A percentile compares a stretch with the other conserved stretches of the same genome.
Evolutionary conservation across 78 protist genomes (phyloP).

Genomic region (Dictyostelium brefeldianum): DNA sequence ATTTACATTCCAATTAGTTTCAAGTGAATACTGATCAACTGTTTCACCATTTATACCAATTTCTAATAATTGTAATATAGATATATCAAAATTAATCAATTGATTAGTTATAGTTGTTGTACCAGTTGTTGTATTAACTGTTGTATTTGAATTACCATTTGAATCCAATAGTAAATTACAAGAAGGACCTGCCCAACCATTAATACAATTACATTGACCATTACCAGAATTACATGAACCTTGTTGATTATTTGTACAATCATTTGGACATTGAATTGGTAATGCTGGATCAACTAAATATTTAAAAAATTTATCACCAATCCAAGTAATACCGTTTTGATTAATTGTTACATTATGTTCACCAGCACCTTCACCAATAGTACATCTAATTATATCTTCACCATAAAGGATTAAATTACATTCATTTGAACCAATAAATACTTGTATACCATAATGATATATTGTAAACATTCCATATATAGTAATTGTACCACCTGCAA

Average conservation of each 20-base stretch:
- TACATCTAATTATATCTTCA: background rate
- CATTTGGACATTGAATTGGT: background rate
- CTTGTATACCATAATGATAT: background rate
- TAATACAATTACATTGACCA: background rate
- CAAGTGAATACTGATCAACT: background rate
- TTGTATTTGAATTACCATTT: too few species aligned
- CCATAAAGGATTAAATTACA: background rate
- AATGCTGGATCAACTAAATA: background rate
- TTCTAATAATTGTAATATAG: background rate
- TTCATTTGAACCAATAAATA: background rate
- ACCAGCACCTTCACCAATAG: background rate
- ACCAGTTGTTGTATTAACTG: too few species aligned
- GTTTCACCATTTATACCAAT: too few species aligned
- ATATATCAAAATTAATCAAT: background rate
- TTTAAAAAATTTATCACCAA: background rate
- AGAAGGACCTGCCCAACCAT: too few species aligned
- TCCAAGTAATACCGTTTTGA: background rate
- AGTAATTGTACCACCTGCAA: background rate
- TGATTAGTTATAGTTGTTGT: background rate
- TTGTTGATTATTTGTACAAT: background rate
- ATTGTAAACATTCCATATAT: background rate
- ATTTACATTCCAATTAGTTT: background rate
- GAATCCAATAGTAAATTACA: too few species aligned
- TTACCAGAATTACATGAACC: background rate
- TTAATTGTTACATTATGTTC: background rate